phyloP scores from a whole-genome alignment of 1,284 basidiomycete genomes.

The Microbotryomycetes sp. region DNA sequence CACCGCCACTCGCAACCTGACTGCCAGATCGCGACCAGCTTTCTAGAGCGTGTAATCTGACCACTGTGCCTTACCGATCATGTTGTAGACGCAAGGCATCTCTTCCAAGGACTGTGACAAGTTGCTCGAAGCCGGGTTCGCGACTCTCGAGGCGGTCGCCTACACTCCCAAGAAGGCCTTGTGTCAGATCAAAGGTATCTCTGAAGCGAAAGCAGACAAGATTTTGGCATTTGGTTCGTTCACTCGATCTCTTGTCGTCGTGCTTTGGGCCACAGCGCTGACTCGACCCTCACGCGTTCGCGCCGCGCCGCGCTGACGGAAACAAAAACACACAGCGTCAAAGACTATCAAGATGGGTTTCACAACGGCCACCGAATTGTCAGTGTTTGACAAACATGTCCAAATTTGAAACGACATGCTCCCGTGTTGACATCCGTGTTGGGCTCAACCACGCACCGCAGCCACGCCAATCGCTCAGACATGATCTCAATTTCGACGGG shows the following conservation, averaged over 20 bases:
- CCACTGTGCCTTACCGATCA: too few species aligned
- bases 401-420: constrained; percentile 3
- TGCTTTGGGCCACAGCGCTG: too few species aligned
- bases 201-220: constrained; percentile 96
- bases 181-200: constrained; percentile 91
- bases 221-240: constrained; percentile 80
- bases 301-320: too few species aligned
- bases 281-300: not conserved
- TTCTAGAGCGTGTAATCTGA: too few species aligned
- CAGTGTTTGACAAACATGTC: not conserved
- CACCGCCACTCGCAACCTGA: too few species aligned
- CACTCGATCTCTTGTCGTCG: not conserved
- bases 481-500: constrained; percentile 96
- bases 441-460: not conserved
- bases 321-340: constrained; percentile 59
- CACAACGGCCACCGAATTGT: constrained; percentile 88
- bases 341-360: constrained; percentile 97
- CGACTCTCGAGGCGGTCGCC: constrained; percentile 92
- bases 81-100: constrained; percentile 65
- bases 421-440: too few species aligned
- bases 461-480: constrained; percentile 91
- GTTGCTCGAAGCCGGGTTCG: constrained; percentile 81
- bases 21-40: too few species aligned
- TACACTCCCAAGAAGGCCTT: constrained; percentile 95
- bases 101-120: constrained; percentile 91